Percentiles rank a stretch among this genome's conserved stretches.
Conservation (phyloP, 345 rosid genomes). For the Pistacia atlantica region DNA sequence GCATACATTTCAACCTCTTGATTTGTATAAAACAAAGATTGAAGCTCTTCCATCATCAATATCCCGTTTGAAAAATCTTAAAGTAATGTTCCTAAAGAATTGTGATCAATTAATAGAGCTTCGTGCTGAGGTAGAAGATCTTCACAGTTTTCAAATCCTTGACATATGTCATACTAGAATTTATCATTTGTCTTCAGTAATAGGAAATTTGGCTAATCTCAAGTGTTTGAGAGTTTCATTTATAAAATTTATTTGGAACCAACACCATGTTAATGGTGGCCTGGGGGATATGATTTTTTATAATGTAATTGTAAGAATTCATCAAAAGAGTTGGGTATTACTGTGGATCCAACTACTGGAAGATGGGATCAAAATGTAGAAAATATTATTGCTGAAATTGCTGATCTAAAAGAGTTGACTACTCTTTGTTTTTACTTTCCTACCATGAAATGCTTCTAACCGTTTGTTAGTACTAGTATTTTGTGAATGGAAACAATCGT, state of each 20-base stretch:
- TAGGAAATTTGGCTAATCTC: constrained; percentile 20
- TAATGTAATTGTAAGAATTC: constrained; percentile 15
- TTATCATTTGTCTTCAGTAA: constrained; percentile 14
- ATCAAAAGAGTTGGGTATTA: constrained; percentile 23
- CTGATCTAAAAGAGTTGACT: not conserved
- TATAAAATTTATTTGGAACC: constrained; percentile 1
- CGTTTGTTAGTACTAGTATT: not conserved
- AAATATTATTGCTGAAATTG: constrained; percentile 4
- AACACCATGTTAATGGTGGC: not conserved
- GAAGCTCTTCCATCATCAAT: constrained; percentile 20
- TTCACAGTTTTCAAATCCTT: constrained; percentile 22
- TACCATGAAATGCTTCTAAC: not conserved
- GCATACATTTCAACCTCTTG: constrained; percentile 23
- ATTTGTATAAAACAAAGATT: constrained; percentile 14
- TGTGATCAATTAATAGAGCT: constrained; percentile 13
- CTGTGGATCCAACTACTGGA: constrained; percentile 10
- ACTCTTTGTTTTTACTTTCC: constrained; percentile 29
- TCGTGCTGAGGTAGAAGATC: constrained; percentile 11
- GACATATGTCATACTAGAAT: constrained; percentile 22
- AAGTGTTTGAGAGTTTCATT: constrained; percentile 28
- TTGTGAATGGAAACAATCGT: not conserved
- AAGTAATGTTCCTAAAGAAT: constrained; percentile 24
- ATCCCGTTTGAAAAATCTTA: constrained; percentile 15
- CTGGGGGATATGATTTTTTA: not conserved
- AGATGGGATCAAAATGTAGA: not conserved